Conservation (phyloP, 768 basidiomycete species). For the Suillus spraguei region DNA sequence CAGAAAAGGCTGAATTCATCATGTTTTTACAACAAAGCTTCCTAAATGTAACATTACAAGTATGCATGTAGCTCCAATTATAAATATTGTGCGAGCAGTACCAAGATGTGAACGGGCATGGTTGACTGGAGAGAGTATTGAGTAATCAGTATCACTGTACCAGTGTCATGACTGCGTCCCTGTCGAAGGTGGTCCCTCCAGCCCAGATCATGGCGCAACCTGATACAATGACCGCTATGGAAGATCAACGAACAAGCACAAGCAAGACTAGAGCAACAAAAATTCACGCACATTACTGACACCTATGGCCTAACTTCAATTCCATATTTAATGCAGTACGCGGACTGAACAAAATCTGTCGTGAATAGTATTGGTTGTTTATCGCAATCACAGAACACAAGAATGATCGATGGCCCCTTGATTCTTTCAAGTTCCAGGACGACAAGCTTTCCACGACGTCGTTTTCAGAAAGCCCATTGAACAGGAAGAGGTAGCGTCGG, state of each 20-base stretch:
- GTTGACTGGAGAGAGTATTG: background rate
- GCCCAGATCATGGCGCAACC: background rate
- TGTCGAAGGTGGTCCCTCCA: background rate
- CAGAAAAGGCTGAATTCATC: no score
- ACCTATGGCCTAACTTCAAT: background rate
- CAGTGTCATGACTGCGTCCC: background rate
- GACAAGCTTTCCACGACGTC: background rate
- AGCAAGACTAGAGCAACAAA: background rate
- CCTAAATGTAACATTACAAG: background rate
- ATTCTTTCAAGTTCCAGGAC: background rate
- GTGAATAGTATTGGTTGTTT: background rate
- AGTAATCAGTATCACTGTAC: background rate
- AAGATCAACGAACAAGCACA: background rate
- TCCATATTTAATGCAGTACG: background rate
- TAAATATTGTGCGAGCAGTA: background rate
- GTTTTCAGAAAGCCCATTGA: background rate
- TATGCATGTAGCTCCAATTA: background rate
- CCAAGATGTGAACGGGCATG: background rate
- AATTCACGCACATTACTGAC: background rate
- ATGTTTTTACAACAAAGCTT: background rate
- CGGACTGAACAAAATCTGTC: background rate
- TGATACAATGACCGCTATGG: background rate
- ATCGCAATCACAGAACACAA: background rate
- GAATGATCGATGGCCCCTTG: background rate
- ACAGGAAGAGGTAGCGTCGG: slow-evolving; percentile 1